Evolutionary conservation across 345 rosid species (phyloP), one percentile per base, ranked within the genome.

Genomic region (Toxicodendron radicans): DNA sequence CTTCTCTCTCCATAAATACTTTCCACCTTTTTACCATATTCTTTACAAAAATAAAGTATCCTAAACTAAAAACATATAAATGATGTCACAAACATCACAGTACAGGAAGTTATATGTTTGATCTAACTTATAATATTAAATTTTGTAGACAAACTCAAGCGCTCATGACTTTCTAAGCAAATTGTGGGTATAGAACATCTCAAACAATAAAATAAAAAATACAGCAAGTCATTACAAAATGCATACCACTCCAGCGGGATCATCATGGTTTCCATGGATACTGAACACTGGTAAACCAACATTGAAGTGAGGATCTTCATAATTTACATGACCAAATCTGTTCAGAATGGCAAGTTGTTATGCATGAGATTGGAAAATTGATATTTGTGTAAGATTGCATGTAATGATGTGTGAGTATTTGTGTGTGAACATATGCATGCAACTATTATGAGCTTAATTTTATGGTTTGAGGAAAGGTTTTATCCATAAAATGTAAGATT

Each of bases 261-360:
- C 99, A 82, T 95, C 99, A 83, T 95, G 99, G 86, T 95, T 93
- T 85, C 99, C 99, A 86, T 95, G 99, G 76, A 95, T 95, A 71
- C 93, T 95, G 79, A 95, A 93, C 62, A 95, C 97, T 2, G 99
- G 99, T 83, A 95, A 83, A 51, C 99, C 99, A 75, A 95, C 96
- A 80, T 93, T 95, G 84, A 91, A 95, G 84, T 95, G 97, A 64
- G 98, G 98, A 80, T 95, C 99, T 85, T 95, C 99, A 81, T 92
- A 95, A 84, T 95, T 95, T 72, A 95, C 99, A 79, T 95, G 99
- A 59, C 98, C 98, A 81, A 92, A 95, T 81, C 99, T 92, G 94
- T 71, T 66, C 66, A 59, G 58, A 75, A 62, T 18, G 60, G 49
- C 56, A 67, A 35, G 75, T 56, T 58, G 64, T 65, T 63, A 84